A percentile compares a stretch with the other conserved stretches of the same genome.
Evolutionary conservation across 2,329 filamentous ascomycete genomes (phyloP).

Genomic region (Neoscytalidium dimidiatum): DNA sequence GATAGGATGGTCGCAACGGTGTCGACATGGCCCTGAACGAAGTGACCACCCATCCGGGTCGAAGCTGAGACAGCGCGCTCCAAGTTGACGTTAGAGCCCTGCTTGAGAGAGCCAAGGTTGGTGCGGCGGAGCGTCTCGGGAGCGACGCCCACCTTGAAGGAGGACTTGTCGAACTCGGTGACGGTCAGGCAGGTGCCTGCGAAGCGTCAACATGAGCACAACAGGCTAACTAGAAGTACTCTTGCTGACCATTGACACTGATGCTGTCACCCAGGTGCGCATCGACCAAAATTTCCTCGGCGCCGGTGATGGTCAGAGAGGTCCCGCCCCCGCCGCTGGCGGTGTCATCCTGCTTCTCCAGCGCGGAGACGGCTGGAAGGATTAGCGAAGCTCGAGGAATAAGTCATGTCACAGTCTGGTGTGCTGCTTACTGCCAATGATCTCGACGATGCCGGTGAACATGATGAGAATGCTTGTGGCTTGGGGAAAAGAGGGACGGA

Average conservation of each 20-base stretch:
- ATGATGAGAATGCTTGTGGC: slow-evolving; percentile 52
- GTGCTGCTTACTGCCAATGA: slow-evolving; percentile 76
- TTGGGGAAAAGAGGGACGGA: not conserved
- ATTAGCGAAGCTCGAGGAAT: slow-evolving; percentile 29
- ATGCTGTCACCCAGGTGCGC: slow-evolving; percentile 91
- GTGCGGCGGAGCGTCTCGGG: slow-evolving; percentile 95
- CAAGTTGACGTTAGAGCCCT: slow-evolving; percentile 77
- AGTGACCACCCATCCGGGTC: slow-evolving; percentile 97
- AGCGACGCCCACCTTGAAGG: slow-evolving; percentile 90
- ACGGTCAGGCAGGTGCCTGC: slow-evolving; percentile 84
- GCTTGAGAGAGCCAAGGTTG: slow-evolving; percentile 76
- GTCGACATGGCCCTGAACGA: slow-evolving; percentile 97
- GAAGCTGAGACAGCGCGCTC: slow-evolving; percentile 89
- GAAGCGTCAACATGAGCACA: slow-evolving; percentile 4
- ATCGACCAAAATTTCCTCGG: slow-evolving; percentile 76
- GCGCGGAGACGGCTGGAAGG: slow-evolving; percentile 72
- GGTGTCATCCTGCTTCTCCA: slow-evolving; percentile 78
- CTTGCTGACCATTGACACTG: slow-evolving; percentile 72
- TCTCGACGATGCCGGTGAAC: slow-evolving; percentile 74
- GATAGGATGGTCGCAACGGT: slow-evolving; percentile 75
- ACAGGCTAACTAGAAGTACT: not conserved
- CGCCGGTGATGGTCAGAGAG: slow-evolving; percentile 80
- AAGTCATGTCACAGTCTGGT: not conserved
- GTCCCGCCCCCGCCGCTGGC: slow-evolving; percentile 74
- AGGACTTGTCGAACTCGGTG: slow-evolving; percentile 63